phyloP scores from a whole-genome alignment of 805 yeast species.

The Nakazawaea siamensis region DNA sequence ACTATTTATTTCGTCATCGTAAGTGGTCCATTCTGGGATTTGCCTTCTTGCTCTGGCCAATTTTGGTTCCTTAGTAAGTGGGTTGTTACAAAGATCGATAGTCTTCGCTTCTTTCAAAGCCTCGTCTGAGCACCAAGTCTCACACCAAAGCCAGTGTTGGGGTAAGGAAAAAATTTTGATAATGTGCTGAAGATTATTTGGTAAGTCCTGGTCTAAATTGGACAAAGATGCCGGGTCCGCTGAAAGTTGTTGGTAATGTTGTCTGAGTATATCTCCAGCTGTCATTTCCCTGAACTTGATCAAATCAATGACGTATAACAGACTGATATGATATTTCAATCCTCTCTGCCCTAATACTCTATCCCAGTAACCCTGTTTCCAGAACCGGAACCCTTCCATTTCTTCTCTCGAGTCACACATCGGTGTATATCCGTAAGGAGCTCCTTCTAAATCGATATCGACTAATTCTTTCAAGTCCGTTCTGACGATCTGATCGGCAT shows the following conservation, averaged over 20 bases:
- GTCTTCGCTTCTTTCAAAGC: constrained; percentile 58
- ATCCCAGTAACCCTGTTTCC: constrained; percentile 93
- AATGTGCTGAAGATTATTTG: constrained; percentile 72
- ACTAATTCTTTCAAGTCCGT: constrained; percentile 65
- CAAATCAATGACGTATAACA: constrained; percentile 76
- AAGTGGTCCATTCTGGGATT: constrained; percentile 68
- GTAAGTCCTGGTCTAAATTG: constrained; percentile 86
- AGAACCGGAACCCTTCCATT: constrained; percentile 81
- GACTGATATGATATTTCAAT: constrained; percentile 73
- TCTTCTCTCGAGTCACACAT: constrained; percentile 77
- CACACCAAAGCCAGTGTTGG: constrained; percentile 90
- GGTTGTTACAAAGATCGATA: constrained; percentile 80
- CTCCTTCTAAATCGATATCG: constrained; percentile 63
- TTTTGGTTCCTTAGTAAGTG: constrained; percentile 73
- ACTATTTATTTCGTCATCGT: constrained; percentile 45
- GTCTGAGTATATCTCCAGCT: constrained; percentile 76
- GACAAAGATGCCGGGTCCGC: constrained; percentile 72
- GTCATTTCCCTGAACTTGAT: constrained; percentile 49
- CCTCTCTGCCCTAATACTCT: constrained; percentile 45
- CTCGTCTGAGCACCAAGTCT: constrained; percentile 80
- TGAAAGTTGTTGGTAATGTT: constrained; percentile 77
- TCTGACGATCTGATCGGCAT: constrained; percentile 77
- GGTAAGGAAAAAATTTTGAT: constrained; percentile 68
- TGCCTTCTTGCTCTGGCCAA: constrained; percentile 67
- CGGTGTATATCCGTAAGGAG: constrained; percentile 82